Evolutionary conservation across 202 grass and related monocot genomes (phyloP), one percentile per base, ranked within the genome.

Genomic region (Panicum virgatum): DNA sequence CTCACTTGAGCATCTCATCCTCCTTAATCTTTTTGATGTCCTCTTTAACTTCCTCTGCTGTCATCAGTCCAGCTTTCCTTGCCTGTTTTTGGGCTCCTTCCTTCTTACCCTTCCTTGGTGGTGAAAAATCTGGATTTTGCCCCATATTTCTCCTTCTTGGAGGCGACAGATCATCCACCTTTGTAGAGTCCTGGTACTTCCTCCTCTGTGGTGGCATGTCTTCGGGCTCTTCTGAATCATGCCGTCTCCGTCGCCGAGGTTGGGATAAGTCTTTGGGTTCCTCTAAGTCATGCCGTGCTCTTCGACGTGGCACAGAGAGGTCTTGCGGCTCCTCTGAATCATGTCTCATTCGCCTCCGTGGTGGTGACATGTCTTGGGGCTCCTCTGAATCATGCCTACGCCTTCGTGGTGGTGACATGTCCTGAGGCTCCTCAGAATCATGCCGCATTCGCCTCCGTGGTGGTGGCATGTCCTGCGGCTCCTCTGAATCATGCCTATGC

Each of bases 11-110:
- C 48, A 77, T 80, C 60, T 94, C 86, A 50, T 91, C 78, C 81
- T 95, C 83, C 88, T 86, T 91, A 74, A 89, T 91, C 63, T 83
- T 86, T 62, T 85, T 77, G 52, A 89, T 98, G 71, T 93, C 90
- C 73, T 95, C 92, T 85, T 89, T 91, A 59, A 98, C 82, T 27
- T 98, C 92, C 73, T 90, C 43, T 23, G 75, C 75, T 26, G 92
- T 91, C 84, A 98, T 72, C 43, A 98, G 81, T 69, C 96, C 92
- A 56, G 86, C 73, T 84, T 25, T 87, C 66, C 42, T 85, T 48
- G 18, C 43, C 48, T 90, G 86, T 63, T 90, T 91, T 18, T 19
- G 65, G 85, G 73, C 59, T 71, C 42, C 73, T 53, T 87, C 82
- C 76, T 91, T 93, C 61, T 69, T 97, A 60, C 40, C 77, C 48